Percentiles rank a stretch among this genome's conserved stretches.
These are phyloP conservation scores for Triticum timopheevii DNA, from an alignment of 176 grass and related monocot genomes.

Conservation along the genomic window DNA sequence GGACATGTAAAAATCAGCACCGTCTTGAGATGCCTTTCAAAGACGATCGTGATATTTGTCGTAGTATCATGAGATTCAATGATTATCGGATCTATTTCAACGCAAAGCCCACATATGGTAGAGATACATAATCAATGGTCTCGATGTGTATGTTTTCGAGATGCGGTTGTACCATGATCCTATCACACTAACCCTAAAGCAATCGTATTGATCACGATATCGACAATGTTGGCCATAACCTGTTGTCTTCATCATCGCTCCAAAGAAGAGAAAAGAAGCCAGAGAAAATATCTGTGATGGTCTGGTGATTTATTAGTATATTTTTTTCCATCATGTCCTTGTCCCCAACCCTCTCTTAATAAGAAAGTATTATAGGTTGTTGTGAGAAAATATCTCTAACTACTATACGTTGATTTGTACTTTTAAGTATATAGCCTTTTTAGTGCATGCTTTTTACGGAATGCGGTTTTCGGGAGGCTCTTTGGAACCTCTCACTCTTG, in stretches of 20 bases:
- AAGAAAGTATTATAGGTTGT: neutral
- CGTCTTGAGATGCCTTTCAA: neutral
- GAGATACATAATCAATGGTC: neutral
- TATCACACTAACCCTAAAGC: neutral
- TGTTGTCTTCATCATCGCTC: neutral
- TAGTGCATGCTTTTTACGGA: neutral
- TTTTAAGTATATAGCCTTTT: neutral
- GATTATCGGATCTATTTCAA: neutral
- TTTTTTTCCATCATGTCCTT: neutral
- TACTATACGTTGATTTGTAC: neutral
- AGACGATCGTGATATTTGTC: neutral
- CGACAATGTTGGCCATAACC: neutral
- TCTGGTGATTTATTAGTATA: neutral
- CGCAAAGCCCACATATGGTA: too few species aligned
- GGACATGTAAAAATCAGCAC: neutral
- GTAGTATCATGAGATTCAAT: neutral
- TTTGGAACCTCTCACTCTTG: too few species aligned
- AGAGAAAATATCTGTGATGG: neutral
- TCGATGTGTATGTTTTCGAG: neutral
- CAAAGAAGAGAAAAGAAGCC: neutral
- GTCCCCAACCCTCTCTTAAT: neutral
- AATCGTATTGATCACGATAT: neutral
- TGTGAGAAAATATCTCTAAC: slow-evolving; percentile 12
- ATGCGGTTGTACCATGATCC: neutral
- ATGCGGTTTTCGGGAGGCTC: too few species aligned